Percentiles rank a stretch among this genome's conserved stretches.
Conservation (phyloP, 2,329 filamentous ascomycete species). For the Zymoseptoria tritici region DNA sequence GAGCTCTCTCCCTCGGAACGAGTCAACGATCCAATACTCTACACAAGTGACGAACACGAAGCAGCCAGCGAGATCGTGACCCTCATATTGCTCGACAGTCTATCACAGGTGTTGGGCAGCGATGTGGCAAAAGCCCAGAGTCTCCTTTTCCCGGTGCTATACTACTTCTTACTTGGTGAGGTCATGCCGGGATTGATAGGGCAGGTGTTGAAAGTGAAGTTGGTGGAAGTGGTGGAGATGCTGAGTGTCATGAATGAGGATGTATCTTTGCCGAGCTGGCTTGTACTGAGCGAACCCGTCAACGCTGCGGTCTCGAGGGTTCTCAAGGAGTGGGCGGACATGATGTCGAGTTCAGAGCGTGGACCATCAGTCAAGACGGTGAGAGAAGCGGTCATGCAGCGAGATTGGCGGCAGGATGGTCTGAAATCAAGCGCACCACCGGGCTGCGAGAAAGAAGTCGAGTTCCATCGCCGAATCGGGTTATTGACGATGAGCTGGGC, state of each 20-base stretch:
- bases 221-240: conserved; percentile 1
- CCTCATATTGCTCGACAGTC: neutral
- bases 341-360: neutral
- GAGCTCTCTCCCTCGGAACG: neutral
- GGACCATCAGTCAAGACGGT: conserved; percentile 2
- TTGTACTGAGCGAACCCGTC: conserved; percentile 2
- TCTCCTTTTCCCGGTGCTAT: conserved; percentile 2
- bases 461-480: conserved; percentile 5
- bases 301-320: neutral
- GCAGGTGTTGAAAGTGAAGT: conserved; percentile 3
- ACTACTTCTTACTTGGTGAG: conserved; percentile 7
- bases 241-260: neutral
- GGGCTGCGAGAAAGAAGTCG: conserved; percentile 6
- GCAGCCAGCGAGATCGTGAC: conserved; percentile 5
- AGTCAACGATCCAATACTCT: neutral
- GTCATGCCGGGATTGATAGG: conserved; percentile 7
- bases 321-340: conserved; percentile 5
- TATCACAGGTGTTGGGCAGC: neutral
- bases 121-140: neutral
- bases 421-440: conserved; percentile 2
- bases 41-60: conserved; percentile 6
- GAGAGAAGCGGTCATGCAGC: conserved; percentile 2
- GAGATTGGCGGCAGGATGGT: neutral
- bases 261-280: neutral
- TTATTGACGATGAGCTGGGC: conserved; percentile 3